Evolutionary conservation across 805 yeast genomes (phyloP), one percentile per base, ranked within the genome.

Genomic region (Metschnikowia similis): DNA sequence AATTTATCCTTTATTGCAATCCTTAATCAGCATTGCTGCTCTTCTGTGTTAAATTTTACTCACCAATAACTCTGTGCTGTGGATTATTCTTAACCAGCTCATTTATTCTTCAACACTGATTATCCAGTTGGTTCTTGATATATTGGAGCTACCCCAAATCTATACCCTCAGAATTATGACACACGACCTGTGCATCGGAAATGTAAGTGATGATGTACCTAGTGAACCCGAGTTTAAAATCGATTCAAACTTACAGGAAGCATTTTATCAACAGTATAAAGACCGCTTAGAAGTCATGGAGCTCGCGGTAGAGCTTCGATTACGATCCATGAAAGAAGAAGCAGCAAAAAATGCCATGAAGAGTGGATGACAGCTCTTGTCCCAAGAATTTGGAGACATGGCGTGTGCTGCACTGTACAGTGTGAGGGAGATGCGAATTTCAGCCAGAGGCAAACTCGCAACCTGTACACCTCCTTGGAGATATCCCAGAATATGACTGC

Each of bases 401-500:
- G 35, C n/a, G 16, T 31, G 34, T 10, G 34, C 7, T 31, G 34
- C 34, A 31, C 35, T 32, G 35, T 27, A 26, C 9, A 27, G 42
- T 40, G 29, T 40, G 42, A 40, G 16, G 27, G 35, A 2, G 13
- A 14, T 8, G 34, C 34, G 32, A 26, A 9, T 8, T 31, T 17
- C 16, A 9, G 16, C 8, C 42, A 16, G 17, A 9, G 21, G 36
- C 17, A 5, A 35, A 14, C 26, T 16, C 37, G 9, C 16, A 14
- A 35, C 8, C 37, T 14, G 5, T n/a, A 8, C 21, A 14, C 16
- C n/a, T 35, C 21, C 26, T 2, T 21, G 11, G 7, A 5, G 13
- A 40, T 8, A 40, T n/a, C 42, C 9, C 42, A 31, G 34, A 41
- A 36, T 8, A 47, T 47, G 49, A 41, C 41, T n/a, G 8, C 38